Evolutionary conservation across 306 rosid species (phyloP).

Genomic region (Fagus crenata): DNA sequence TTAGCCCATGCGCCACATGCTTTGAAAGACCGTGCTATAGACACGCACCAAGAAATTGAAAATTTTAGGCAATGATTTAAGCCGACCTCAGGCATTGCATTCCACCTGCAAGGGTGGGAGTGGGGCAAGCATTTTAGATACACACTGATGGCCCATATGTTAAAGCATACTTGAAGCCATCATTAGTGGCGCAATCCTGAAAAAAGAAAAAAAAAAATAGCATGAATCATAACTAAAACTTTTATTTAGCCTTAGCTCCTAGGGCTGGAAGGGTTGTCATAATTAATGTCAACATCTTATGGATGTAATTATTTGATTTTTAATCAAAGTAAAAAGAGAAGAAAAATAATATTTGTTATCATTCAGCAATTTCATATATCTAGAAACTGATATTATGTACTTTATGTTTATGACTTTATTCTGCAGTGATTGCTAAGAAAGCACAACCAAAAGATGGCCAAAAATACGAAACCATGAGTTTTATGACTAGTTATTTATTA

Average conservation of each 20-base stretch:
- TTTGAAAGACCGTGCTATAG: neutral
- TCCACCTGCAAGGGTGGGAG: slow-evolving; percentile 9
- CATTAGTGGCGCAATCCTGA: slow-evolving; percentile 27
- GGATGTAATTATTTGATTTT: too few relatives aligned
- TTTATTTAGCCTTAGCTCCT: neutral
- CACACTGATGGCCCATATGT: slow-evolving; percentile 27
- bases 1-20: slow-evolving; percentile 2
- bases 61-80: neutral
- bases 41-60: neutral
- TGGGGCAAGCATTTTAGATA: slow-evolving; percentile 20
- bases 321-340: too few relatives aligned
- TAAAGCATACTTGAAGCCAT: slow-evolving; percentile 30
- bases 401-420: neutral
- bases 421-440: neutral
- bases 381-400: too few relatives aligned
- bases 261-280: too few relatives aligned
- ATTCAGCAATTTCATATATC: too few relatives aligned
- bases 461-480: neutral
- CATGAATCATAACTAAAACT: neutral
- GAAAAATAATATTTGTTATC: too few relatives aligned
- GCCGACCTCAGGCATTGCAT: slow-evolving; percentile 5
- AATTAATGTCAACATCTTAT: too few relatives aligned
- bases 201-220: slow-evolving; percentile 1
- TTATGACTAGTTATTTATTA: too few relatives aligned
- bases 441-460: neutral